Evolutionary conservation across 345 rosid genomes (phyloP).

Genomic region (Ceriops decandra): DNA sequence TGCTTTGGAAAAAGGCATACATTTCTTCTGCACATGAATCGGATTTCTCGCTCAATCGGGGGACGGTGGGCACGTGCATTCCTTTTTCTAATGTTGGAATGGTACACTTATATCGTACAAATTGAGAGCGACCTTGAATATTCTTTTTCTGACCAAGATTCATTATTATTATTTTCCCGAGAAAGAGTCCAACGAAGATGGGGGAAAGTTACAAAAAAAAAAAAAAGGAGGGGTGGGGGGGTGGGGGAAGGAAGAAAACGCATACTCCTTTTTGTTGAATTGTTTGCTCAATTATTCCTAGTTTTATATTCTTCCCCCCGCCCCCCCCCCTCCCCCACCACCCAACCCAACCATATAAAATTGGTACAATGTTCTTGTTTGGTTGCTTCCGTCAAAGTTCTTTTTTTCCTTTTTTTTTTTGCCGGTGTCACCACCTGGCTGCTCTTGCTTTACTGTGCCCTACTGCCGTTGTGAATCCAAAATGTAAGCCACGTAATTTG

Average conservation of each 20-base stretch:
- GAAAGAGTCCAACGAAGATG: conserved; percentile 5
- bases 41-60: neutral
- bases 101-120: conserved; percentile 15
- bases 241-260: neutral
- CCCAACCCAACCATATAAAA: neutral
- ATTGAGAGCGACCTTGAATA: conserved; percentile 16
- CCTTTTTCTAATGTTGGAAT: conserved; percentile 1
- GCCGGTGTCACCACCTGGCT: conserved; percentile 24
- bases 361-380: neutral
- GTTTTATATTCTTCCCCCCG: neutral
- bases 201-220: neutral
- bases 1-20: neutral
- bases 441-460: neutral
- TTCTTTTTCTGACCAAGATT: conserved; percentile 26
- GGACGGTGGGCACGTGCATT: neutral
- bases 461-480: conserved; percentile 1
- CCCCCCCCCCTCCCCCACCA: too few species aligned
- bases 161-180: conserved; percentile 6
- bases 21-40: neutral
- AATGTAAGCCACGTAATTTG: neutral
- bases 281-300: neutral
- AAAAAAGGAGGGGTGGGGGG: neutral
- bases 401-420: neutral
- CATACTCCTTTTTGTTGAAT: conserved; percentile 19
- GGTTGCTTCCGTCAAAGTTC: conserved; percentile 4